Conservation (phyloP, 1,284 basidiomycete species). For the Meripilus lineatus region DNA sequence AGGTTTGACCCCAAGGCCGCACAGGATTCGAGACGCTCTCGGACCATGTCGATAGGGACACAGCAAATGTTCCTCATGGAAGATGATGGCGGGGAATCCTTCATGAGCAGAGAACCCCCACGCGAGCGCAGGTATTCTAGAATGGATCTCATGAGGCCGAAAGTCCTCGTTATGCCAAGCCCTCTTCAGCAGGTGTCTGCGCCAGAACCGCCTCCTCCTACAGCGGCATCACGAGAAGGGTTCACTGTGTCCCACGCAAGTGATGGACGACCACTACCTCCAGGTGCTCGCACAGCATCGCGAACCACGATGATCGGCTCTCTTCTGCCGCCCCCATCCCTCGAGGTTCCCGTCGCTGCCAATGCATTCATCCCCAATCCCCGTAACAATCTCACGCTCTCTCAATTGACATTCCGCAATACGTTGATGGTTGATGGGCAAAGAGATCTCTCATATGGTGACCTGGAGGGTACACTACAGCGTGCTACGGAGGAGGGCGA, state of each 20-base stretch:
- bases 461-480: slow-evolving; percentile 53
- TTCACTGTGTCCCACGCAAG: slow-evolving; percentile 59
- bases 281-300: slow-evolving; percentile 49
- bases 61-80: slow-evolving; percentile 57
- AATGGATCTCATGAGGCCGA: slow-evolving; percentile 71
- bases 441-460: slow-evolving; percentile 54
- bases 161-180: slow-evolving; percentile 82
- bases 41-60: slow-evolving; percentile 63
- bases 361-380: slow-evolving; percentile 79
- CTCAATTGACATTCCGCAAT: slow-evolving; percentile 78
- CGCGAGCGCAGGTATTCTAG: slow-evolving; percentile 62
- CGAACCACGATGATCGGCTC: slow-evolving; percentile 38
- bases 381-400: slow-evolving; percentile 61
- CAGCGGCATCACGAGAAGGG: slow-evolving; percentile 44
- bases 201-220: slow-evolving; percentile 24
- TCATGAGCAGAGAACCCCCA: slow-evolving; percentile 24
- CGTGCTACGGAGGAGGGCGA: slow-evolving; percentile 69
- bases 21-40: too few species aligned
- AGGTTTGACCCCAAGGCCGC: slow-evolving; percentile 66
- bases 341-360: slow-evolving; percentile 42
- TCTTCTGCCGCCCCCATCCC: slow-evolving; percentile 17
- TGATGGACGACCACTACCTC: slow-evolving; percentile 67
- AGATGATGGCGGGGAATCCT: slow-evolving; percentile 41
- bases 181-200: slow-evolving; percentile 53
- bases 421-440: slow-evolving; percentile 63